A percentile compares a stretch with the other conserved stretches of the same genome.
These are phyloP conservation scores for Pseudophaeomoniella oleicola DNA, from an alignment of 2,329 filamentous ascomycete species.

Conservation along the genomic window DNA sequence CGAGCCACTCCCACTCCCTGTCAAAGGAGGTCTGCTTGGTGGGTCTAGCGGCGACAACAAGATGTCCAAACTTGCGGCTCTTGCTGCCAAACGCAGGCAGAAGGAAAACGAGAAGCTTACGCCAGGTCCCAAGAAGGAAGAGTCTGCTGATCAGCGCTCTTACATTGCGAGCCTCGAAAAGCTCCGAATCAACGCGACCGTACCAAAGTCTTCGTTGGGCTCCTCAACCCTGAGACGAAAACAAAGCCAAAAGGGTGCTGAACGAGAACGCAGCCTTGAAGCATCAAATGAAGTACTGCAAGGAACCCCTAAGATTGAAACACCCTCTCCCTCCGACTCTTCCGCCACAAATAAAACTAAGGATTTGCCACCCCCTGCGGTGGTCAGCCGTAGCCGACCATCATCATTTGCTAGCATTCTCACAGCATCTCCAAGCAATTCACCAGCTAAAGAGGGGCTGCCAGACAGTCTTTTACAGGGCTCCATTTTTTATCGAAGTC, in stretches of 20 bases:
- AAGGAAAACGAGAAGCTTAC: slow-evolving; percentile 52
- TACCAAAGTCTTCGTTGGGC: too few relatives aligned
- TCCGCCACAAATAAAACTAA: neutral
- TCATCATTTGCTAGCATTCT: slow-evolving; percentile 11
- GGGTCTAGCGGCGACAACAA: slow-evolving; percentile 56
- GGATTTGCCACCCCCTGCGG: neutral
- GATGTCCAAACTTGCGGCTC: slow-evolving; percentile 76
- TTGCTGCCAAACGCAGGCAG: slow-evolving; percentile 60
- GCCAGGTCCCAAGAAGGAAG: slow-evolving; percentile 12
- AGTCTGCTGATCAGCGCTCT: slow-evolving; percentile 10
- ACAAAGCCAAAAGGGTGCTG: neutral
- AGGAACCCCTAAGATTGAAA: neutral
- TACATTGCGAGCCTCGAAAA: slow-evolving; percentile 9
- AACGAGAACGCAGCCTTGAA: neutral
- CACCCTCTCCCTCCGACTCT: neutral
- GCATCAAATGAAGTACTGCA: neutral
- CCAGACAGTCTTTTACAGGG: slow-evolving; percentile 7
- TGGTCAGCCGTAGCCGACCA: slow-evolving; percentile 1
- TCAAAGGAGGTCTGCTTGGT: slow-evolving; percentile 58
- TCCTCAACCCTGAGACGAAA: neutral
- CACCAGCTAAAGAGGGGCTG: slow-evolving; percentile 3
- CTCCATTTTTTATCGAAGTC: slow-evolving; percentile 21
- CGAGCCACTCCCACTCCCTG: slow-evolving; percentile 34
- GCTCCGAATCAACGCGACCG: slow-evolving; percentile 14
- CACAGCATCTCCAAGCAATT: slow-evolving; percentile 20